phyloP scores from a whole-genome alignment of 768 basidiomycete genomes.

The Heimioporus sp. region DNA sequence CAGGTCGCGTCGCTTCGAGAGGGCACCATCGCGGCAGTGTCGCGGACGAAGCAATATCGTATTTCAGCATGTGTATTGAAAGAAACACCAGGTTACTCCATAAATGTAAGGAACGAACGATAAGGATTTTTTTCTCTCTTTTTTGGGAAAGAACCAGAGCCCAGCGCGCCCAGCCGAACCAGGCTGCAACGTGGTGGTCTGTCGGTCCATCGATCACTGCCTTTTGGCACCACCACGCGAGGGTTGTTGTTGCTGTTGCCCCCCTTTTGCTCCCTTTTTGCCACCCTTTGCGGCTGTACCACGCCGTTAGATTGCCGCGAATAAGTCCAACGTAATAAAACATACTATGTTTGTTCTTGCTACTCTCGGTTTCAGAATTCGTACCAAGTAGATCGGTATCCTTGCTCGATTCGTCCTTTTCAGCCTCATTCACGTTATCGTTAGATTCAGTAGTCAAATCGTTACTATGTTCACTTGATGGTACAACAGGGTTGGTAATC shows the following conservation, averaged over 20 bases:
- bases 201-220: background rate
- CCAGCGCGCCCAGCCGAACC: background rate
- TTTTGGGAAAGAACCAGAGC: background rate
- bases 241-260: background rate
- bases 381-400: constrained; percentile 15
- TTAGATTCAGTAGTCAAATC: constrained; percentile 23
- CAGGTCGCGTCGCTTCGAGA: background rate
- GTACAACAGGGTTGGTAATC: constrained; percentile 27
- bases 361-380: constrained; percentile 20
- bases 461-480: constrained; percentile 22
- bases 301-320: constrained; percentile 7
- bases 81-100: constrained; percentile 21
- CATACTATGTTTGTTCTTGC: constrained; percentile 14
- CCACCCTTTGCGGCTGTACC: background rate
- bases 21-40: constrained; percentile 5
- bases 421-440: constrained; percentile 19
- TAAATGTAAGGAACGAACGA: background rate
- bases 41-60: constrained; percentile 1
- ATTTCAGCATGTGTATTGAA: constrained; percentile 1
- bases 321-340: background rate
- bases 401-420: constrained; percentile 28
- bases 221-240: background rate
- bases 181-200: constrained; percentile 1
- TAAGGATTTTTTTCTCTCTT: background rate
- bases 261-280: background rate